phyloP scores from a whole-genome alignment of 1,284 basidiomycete genomes.

The Ustilago lituana region DNA sequence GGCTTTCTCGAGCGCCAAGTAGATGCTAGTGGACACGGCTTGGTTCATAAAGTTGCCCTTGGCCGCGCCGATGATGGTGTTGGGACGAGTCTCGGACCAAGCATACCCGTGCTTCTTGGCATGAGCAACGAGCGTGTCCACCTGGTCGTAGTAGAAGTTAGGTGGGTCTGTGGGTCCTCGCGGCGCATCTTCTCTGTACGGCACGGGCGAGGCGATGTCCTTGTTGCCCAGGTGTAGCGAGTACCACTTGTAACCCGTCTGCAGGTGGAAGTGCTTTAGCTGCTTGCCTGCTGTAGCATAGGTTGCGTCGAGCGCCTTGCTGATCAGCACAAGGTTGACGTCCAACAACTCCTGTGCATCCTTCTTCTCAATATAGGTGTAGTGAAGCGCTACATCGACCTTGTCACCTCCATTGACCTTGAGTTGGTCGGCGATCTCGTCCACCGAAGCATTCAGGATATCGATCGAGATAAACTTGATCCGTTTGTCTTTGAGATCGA shows the following conservation, averaged over 20 bases:
- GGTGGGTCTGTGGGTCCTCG: constrained; percentile 35
- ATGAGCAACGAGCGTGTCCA: constrained; percentile 37
- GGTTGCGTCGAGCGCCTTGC: constrained; percentile 40
- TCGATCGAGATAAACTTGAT: constrained; percentile 48
- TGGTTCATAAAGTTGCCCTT: constrained; percentile 52
- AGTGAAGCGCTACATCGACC: constrained; percentile 37
- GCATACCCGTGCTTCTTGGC: constrained; percentile 43
- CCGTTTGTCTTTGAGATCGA: constrained; percentile 35
- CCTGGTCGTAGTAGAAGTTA: constrained; percentile 48
- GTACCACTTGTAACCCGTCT: constrained; percentile 52
- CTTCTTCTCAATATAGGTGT: constrained; percentile 50
- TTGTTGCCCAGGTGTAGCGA: constrained; percentile 44
- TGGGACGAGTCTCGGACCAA: constrained; percentile 45
- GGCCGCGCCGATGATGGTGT: constrained; percentile 48
- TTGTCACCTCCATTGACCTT: constrained; percentile 29
- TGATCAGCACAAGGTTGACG: constrained; percentile 36
- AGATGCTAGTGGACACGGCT: constrained; percentile 39
- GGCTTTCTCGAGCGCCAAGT: constrained; percentile 38
- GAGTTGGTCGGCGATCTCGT: constrained; percentile 28
- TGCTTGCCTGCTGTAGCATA: constrained; percentile 25
- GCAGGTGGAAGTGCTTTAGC: constrained; percentile 44
- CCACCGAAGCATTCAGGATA: constrained; percentile 31
- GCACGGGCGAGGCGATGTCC: constrained; percentile 36
- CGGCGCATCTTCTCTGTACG: constrained; percentile 35
- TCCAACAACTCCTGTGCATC: constrained; percentile 37